Percentiles rank a stretch among this genome's conserved stretches.
phyloP scores from a whole-genome alignment of 2,329 filamentous ascomycete genomes.

The Trematosphaeria pertusa region DNA sequence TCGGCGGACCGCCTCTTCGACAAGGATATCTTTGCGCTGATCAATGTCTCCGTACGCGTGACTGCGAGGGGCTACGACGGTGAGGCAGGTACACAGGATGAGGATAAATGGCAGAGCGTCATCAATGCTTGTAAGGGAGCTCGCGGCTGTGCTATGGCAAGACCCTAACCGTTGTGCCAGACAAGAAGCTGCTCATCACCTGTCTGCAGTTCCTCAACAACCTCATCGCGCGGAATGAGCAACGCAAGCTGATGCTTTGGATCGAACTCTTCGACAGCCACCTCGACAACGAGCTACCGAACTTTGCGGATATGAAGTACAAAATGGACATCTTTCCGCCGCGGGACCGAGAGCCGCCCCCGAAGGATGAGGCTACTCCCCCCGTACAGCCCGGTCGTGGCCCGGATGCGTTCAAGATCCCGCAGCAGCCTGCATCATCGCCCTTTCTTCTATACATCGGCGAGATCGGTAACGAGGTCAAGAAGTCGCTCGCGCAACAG shows the following conservation, averaged over 20 bases:
- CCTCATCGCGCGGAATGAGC: constrained; percentile 70
- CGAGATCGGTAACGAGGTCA: constrained; percentile 48
- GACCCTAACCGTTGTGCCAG: constrained; percentile 22
- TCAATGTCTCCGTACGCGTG: constrained; percentile 69
- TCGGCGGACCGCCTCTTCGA: constrained; percentile 66
- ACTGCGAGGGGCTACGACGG: constrained; percentile 71
- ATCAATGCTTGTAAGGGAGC: constrained; percentile 60
- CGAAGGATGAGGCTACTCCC: constrained; percentile 17
- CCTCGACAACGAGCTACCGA: constrained; percentile 47
- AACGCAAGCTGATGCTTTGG: constrained; percentile 70
- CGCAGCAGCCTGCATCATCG: constrained; percentile 48
- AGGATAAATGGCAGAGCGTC: constrained; percentile 70
- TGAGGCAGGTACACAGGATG: constrained; percentile 65
- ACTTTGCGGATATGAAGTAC: constrained; percentile 47
- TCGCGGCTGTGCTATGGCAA: too few species aligned
- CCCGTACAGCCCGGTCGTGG: constrained; percentile 29
- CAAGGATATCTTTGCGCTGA: constrained; percentile 65
- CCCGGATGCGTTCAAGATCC: constrained; percentile 42
- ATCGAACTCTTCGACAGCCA: constrained; percentile 69
- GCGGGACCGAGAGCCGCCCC: constrained; percentile 25
- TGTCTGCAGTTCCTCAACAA: constrained; percentile 73
- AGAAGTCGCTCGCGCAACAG: constrained; percentile 43
- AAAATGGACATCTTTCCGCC: constrained; percentile 40
- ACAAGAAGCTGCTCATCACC: constrained; percentile 70
- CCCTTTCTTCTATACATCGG: constrained; percentile 51